Percentiles rank a stretch among this genome's conserved stretches.
Evolutionary conservation across 1,284 basidiomycete genomes (phyloP).

Genomic region (Naganishia sp.): DNA sequence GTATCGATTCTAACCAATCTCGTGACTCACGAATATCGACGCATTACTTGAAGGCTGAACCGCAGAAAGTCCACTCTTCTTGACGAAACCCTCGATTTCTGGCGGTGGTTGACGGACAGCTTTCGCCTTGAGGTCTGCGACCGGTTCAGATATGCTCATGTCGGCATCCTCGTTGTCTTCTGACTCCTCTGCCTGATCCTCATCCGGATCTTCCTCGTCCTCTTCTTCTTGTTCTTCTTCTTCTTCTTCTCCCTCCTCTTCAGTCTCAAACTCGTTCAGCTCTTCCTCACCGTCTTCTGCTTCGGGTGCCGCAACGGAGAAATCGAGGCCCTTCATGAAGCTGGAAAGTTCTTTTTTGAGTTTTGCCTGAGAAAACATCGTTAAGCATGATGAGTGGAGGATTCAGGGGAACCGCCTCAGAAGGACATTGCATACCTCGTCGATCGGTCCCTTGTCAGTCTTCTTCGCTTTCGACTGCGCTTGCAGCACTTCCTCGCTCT

Average conservation of each 20-base stretch:
- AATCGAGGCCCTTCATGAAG: slow-evolving; percentile 63
- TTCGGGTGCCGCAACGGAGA: slow-evolving; percentile 43
- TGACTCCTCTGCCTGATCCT: slow-evolving; percentile 48
- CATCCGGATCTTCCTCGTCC: slow-evolving; percentile 49
- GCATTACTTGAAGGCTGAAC: slow-evolving; percentile 9
- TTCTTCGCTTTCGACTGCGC: slow-evolving; percentile 36
- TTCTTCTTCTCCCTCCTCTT: slow-evolving; percentile 37
- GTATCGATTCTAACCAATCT: background rate
- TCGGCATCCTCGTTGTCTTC: slow-evolving; percentile 39
- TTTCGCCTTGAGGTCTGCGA: slow-evolving; percentile 8
- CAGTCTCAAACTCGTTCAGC: slow-evolving; percentile 41
- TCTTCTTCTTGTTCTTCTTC: slow-evolving; percentile 42
- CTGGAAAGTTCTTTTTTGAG: slow-evolving; percentile 62
- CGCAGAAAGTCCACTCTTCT: slow-evolving; percentile 28
- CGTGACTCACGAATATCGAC: background rate
- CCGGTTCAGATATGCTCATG: slow-evolving; percentile 26
- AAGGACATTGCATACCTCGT: slow-evolving; percentile 42
- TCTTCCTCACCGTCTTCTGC: slow-evolving; percentile 38
- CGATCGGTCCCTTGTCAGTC: slow-evolving; percentile 26
- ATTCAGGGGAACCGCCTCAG: background rate
- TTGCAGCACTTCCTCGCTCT: slow-evolving; percentile 37
- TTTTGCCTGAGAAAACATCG: slow-evolving; percentile 52
- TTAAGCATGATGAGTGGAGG: background rate
- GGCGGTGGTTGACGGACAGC: background rate
- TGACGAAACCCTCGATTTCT: slow-evolving; percentile 32